Evolutionary conservation across 2,329 filamentous ascomycete species (phyloP), one percentile per base, ranked within the genome.

Genomic region (Gnomoniopsis smithogilvyi): DNA sequence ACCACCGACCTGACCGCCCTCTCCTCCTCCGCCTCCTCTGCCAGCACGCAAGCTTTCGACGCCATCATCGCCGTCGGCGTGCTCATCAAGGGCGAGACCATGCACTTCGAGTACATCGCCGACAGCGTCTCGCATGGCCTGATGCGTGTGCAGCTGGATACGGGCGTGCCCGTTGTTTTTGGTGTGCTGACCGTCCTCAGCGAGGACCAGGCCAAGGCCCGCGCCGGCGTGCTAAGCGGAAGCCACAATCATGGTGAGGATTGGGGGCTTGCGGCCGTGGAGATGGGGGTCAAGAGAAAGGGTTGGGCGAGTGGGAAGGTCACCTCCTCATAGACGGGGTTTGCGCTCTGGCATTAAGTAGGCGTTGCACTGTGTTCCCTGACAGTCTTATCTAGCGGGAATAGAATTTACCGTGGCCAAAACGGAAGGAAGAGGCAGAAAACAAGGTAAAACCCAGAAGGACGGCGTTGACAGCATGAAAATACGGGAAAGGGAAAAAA

Each of bases 81-180:
- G 58, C 85, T 99, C 62, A 97, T 99, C 78, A 99, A 99, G 80
- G 95, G 95, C 73, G 91, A 96, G 76, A 98, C 95, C 7, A 97
- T 97, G 92, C 95, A 99, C 77, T 99, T 99, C 70, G 95, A 99
- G 77, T 98, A 99, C 78, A 99, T 99, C 68, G 84, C 93, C 46
- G 95, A 98, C 64, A 86, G 91, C 45, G 92, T 96, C 7, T 92
- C 87, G 59, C 91, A 96, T 63, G 95, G 92, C 7, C 81, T 99
- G 62, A 99, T 99, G 95, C 87, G 91, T 64, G 87, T 98, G 60
- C 92, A 96, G 74, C 80, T 98, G 57, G 94, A 99, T 72, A 87
- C 86, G 11, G 90, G 91, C 48, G 85, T 96, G 53, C 95, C 95
- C 34, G 89, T 99, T 61, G 85, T 98, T 60, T 96, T 98, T 74